These are phyloP conservation scores for Sarcomyxa edulis DNA, from an alignment of 768 basidiomycete genomes.

Conservation along the genomic window DNA sequence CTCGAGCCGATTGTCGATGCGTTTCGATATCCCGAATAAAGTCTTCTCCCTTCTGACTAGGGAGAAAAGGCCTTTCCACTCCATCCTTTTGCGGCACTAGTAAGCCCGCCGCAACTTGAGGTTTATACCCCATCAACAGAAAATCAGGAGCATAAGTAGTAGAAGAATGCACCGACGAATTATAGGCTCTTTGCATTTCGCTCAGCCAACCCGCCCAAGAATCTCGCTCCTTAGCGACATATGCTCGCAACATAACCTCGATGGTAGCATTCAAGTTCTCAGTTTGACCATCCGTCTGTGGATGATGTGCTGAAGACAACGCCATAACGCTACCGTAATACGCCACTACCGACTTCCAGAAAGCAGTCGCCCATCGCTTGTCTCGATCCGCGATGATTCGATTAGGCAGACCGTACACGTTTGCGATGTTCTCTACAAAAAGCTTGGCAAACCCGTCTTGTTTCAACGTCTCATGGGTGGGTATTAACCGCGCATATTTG, in stretches of 20 bases:
- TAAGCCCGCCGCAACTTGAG: constrained; percentile 6
- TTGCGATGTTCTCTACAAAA: constrained; percentile 13
- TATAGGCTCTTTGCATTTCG: constrained; percentile 23
- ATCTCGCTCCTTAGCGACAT: constrained; percentile 14
- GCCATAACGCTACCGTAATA: constrained; percentile 11
- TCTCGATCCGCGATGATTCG: constrained; percentile 11
- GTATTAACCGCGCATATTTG: constrained; percentile 13
- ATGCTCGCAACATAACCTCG: constrained; percentile 23
- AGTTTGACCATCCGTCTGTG: constrained; percentile 31
- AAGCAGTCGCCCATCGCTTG: constrained; percentile 13
- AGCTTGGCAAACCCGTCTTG: constrained; percentile 15
- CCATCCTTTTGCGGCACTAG: constrained; percentile 3
- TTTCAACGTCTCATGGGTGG: constrained; percentile 9
- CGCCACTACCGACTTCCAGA: constrained; percentile 19
- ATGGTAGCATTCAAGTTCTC: constrained; percentile 22
- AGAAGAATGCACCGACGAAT: constrained; percentile 18
- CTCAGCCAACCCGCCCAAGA: constrained; percentile 21
- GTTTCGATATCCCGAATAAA: constrained; percentile 3
- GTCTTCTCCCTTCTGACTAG: constrained; percentile 7
- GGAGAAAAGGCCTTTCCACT: constrained; percentile 5
- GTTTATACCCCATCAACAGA: constrained; percentile 22
- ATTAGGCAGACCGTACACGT: constrained; percentile 15
- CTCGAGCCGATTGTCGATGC: constrained; percentile 9
- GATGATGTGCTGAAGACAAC: constrained; percentile 28
- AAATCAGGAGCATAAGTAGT: constrained; percentile 20